These are phyloP conservation scores for Coniella lustricola DNA, from an alignment of 2,329 filamentous ascomycete genomes.

Conservation along the genomic window DNA sequence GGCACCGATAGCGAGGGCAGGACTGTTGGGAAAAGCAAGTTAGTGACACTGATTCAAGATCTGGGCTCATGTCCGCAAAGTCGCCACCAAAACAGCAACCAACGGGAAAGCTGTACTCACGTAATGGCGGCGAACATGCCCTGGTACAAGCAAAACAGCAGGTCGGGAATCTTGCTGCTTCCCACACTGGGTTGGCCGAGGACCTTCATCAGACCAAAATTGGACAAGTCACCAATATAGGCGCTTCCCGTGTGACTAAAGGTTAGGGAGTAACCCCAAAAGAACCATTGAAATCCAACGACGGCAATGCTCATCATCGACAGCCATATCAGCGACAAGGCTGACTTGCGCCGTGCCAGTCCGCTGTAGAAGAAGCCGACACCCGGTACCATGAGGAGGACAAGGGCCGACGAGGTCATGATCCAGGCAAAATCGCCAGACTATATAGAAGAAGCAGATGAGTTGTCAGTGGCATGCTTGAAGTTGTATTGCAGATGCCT, in stretches of 20 bases:
- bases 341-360: conserved; percentile 81
- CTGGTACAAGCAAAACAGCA: conserved; percentile 80
- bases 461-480: no score
- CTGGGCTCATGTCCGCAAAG: not conserved
- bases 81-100: not conserved
- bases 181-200: conserved; percentile 70
- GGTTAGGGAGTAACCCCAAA: conserved; percentile 84
- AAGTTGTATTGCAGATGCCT: no score
- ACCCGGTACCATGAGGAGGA: conserved; percentile 87
- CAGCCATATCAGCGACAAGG: conserved; percentile 77
- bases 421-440: conserved; percentile 80
- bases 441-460: conserved; percentile 33
- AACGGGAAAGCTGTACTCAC: conserved; percentile 37
- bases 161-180: conserved; percentile 64
- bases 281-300: conserved; percentile 88
- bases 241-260: conserved; percentile 74
- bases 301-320: conserved; percentile 75
- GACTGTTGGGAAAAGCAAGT: conserved; percentile 26
- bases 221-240: conserved; percentile 72
- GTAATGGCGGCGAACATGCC: conserved; percentile 88
- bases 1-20: conserved; percentile 52
- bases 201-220: conserved; percentile 75
- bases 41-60: not conserved
- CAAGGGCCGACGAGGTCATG: conserved; percentile 66
- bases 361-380: conserved; percentile 95